phyloP scores from a whole-genome alignment of 2,329 filamentous ascomycete genomes.

The Lachnellula cervina region DNA sequence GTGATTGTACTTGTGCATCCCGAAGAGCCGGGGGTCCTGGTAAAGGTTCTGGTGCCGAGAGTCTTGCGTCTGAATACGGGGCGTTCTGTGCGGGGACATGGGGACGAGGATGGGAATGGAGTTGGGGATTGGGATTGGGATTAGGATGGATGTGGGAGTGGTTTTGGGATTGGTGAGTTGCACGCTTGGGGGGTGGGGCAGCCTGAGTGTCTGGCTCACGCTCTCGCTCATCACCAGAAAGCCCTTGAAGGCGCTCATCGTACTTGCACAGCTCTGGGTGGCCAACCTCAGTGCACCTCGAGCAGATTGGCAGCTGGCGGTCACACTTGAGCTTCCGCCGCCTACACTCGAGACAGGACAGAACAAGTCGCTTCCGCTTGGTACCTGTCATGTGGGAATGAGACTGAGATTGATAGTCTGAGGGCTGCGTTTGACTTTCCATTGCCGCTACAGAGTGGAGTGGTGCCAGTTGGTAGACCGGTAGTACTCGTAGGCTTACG shows the following conservation, averaged over 20 bases:
- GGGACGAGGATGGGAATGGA: neutral
- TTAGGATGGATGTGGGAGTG: too few relatives aligned
- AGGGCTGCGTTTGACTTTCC: too few relatives aligned
- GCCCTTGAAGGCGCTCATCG: neutral
- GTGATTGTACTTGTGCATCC: neutral
- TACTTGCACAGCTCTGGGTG: neutral
- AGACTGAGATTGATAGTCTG: too few relatives aligned
- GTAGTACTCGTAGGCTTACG: neutral
- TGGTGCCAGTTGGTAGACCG: too few relatives aligned
- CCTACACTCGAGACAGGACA: constrained; percentile 2
- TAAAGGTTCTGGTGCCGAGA: neutral
- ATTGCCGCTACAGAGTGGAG: too few relatives aligned
- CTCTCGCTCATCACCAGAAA: neutral
- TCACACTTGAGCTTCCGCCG: constrained; percentile 8
- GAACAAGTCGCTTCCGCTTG: constrained; percentile 2
- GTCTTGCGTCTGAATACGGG: neutral
- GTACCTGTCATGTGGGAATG: neutral
- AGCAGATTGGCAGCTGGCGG: constrained; percentile 2
- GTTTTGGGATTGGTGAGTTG: neutral
- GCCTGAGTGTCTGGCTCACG: neutral
- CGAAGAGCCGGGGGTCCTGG: neutral
- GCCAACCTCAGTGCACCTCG: neutral
- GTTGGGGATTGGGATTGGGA: neutral
- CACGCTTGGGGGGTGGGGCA: neutral
- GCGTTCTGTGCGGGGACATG: neutral